Percentiles rank a stretch among this genome's conserved stretches.
phyloP scores from a whole-genome alignment of 148 eudicot genomes.

The Chenopodium berlandieri region DNA sequence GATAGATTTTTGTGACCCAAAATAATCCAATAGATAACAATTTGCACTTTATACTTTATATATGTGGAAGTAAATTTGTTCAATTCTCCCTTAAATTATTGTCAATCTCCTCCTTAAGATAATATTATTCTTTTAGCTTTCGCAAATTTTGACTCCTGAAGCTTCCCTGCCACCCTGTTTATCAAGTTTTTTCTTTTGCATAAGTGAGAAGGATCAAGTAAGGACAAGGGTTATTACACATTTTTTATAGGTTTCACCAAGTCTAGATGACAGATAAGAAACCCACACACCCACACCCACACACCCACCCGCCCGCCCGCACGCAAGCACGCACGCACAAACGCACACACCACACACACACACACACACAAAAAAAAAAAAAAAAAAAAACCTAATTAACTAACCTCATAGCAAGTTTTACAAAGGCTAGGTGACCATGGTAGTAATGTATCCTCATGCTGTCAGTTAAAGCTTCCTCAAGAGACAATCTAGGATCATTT shows the following conservation, averaged over 20 bases:
- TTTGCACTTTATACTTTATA: too few species aligned
- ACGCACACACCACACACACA: too few species aligned
- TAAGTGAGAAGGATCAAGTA: background rate
- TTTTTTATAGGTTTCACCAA: too few species aligned
- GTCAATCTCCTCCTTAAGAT: background rate
- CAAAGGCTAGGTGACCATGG: constrained; percentile 33
- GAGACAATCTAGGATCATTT: constrained; percentile 23
- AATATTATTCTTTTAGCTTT: background rate
- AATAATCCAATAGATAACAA: too few species aligned
- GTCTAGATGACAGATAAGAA: background rate
- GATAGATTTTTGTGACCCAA: background rate
- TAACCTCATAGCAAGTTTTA: constrained; percentile 33
- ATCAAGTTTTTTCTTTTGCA: background rate
- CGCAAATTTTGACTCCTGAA: background rate
- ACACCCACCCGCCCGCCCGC: too few species aligned
- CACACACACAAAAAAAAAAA: too few species aligned
- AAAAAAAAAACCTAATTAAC: background rate
- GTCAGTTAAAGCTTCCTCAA: constrained; percentile 28
- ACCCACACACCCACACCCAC: too few species aligned
- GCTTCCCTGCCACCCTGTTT: background rate
- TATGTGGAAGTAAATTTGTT: background rate
- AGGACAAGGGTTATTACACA: too few species aligned
- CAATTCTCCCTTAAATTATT: too few species aligned
- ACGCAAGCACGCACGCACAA: too few species aligned
- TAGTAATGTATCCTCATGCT: constrained; percentile 29